Percentiles rank a stretch among this genome's conserved stretches.
Conservation (phyloP, 768 basidiomycete genomes). For the Clathrus columnatus region DNA sequence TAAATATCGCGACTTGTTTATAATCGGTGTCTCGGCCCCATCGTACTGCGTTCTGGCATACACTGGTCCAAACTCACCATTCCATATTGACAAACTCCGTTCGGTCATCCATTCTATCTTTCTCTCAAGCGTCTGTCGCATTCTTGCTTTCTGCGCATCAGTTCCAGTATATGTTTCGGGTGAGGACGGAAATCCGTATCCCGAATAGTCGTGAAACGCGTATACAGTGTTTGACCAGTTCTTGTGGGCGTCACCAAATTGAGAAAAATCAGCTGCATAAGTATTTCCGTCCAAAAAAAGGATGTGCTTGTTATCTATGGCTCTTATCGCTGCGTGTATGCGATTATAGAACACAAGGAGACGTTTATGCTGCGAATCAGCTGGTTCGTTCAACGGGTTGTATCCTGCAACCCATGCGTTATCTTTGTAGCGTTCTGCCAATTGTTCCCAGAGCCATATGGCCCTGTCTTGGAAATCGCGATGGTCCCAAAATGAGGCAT, state of each 20-base stretch:
- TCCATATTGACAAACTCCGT: conserved; percentile 59
- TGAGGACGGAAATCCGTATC: conserved; percentile 62
- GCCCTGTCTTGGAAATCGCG: conserved; percentile 78
- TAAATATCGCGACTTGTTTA: conserved; percentile 55
- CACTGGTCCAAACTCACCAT: conserved; percentile 80
- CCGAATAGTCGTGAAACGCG: conserved; percentile 70
- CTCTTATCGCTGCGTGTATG: conserved; percentile 61
- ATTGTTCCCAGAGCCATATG: conserved; percentile 68
- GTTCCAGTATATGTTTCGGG: conserved; percentile 46
- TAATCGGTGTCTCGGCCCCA: conserved; percentile 48
- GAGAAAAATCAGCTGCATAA: conserved; percentile 70
- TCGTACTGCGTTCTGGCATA: conserved; percentile 56
- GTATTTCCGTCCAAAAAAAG: conserved; percentile 83
- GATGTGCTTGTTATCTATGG: conserved; percentile 58
- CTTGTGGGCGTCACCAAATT: conserved; percentile 54
- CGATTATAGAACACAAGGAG: conserved; percentile 61
- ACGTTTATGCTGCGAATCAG: conserved; percentile 58
- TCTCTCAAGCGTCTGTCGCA: conserved; percentile 55
- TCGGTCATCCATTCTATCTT: conserved; percentile 75
- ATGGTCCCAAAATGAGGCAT: conserved; percentile 70
- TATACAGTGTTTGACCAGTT: conserved; percentile 67
- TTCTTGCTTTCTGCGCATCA: conserved; percentile 41
- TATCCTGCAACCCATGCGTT: conserved; percentile 84
- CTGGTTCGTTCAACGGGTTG: conserved; percentile 80
- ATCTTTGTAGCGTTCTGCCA: conserved; percentile 65